These are phyloP conservation scores for Diatrype stigma DNA, from an alignment of 2,329 filamentous ascomycete genomes.

Conservation along the genomic window DNA sequence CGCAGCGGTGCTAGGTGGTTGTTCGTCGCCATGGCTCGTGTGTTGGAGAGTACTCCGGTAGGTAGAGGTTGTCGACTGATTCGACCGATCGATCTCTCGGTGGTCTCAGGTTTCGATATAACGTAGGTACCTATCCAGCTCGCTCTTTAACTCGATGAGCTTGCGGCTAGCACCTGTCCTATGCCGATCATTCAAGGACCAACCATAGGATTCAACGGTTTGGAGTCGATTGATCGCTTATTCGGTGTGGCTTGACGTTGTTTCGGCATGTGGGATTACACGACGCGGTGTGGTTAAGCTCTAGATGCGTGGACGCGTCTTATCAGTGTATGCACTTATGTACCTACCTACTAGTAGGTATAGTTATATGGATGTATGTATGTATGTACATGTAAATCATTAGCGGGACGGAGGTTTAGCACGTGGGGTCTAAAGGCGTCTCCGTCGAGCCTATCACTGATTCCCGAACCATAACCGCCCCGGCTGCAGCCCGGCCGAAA, in stretches of 20 bases:
- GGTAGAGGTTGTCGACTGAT: too few species aligned
- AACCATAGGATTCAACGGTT: background rate
- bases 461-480: background rate
- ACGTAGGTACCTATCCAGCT: background rate
- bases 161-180: too few species aligned
- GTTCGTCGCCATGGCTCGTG: background rate
- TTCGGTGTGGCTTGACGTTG: background rate
- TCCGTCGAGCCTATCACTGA: background rate
- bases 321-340: background rate
- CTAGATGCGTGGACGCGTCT: background rate
- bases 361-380: too few species aligned
- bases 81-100: too few species aligned
- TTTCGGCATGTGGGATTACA: too few species aligned
- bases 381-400: background rate
- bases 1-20: constrained; percentile 19
- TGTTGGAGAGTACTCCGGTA: too few species aligned
- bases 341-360: too few species aligned
- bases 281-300: too few species aligned
- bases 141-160: too few species aligned
- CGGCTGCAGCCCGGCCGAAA: background rate
- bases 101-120: background rate
- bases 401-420: background rate
- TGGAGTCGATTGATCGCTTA: background rate
- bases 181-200: too few species aligned
- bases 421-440: background rate